Evolutionary conservation across 2,329 filamentous ascomycete genomes (phyloP), one percentile per base, ranked within the genome.

Genomic region (Colletotrichum nymphaeae): DNA sequence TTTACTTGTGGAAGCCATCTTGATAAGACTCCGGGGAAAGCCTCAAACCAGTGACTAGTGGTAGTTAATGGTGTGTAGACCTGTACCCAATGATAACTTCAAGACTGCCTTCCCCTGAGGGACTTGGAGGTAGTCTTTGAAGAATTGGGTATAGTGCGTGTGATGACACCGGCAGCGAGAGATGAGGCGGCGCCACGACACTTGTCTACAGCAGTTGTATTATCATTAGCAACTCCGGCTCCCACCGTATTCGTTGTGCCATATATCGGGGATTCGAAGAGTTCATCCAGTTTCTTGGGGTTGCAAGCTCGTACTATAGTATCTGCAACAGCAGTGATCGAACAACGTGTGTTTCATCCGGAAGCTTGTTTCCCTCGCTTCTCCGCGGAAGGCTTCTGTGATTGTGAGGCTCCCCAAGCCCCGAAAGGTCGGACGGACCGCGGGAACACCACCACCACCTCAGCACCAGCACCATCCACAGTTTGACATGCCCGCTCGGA

Each of bases 401-500:
- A 26, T 37, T 53, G 8, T 6, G 16, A 24, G 22, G n/a, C 55
- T 49, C 24, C 22, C 35, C 46, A 16, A 16, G 37, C 19, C 57
- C 28, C 30, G 26, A 63, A 37, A 28, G 57, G 26, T 37, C 62
- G 55, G 26, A 73, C 30, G 62, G 62, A 49, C 56, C 49, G 26
- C 19, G 19, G 42, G 42, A 49, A 49, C 16, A 46, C 19, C 52
- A 49, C 42, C 53, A 53, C 42, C 53, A 53, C 19, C 32, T 35
- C 24, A 42, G 14, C 37, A 42, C 37, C 37, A 19, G 6, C 37
- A 19, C 37, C 37, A 7, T 72, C 32, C 32, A 57, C 49, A 60
- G 63, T 49, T 56, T 74, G 72, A 68, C 69, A 63, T 63, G 63
- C 35, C 59, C 72, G 72, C 72, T 72, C 72, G 53, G 69, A 72